Percentiles rank a stretch among this genome's conserved stretches.
These are phyloP conservation scores for Cyclotella kingstonii DNA, from an alignment of 108 stramenopile species.

Conservation along the genomic window DNA sequence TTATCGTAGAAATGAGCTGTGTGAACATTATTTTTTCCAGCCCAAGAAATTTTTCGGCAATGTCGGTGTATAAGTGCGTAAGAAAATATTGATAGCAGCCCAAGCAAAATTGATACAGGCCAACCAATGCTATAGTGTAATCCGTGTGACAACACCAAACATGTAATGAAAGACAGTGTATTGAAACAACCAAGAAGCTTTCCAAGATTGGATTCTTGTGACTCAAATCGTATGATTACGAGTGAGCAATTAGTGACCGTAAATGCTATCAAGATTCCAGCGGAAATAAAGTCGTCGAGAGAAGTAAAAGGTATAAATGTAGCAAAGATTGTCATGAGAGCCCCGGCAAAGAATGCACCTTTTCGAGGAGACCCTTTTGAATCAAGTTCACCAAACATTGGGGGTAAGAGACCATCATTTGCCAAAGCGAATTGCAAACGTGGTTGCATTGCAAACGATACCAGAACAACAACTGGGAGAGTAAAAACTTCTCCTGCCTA, in stretches of 20 bases:
- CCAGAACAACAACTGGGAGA: constrained; percentile 88
- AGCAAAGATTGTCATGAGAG: constrained; percentile 72
- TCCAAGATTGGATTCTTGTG: constrained; percentile 32
- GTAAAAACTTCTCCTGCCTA: constrained; percentile 81
- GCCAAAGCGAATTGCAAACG: constrained; percentile 85
- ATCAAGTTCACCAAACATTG: constrained; percentile 65
- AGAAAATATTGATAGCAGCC: constrained; percentile 8
- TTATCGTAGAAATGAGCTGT: constrained; percentile 6
- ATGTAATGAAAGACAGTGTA: constrained; percentile 34
- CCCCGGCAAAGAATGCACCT: constrained; percentile 74
- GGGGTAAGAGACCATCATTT: constrained; percentile 83
- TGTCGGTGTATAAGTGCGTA: constrained; percentile 17
- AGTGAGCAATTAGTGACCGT: constrained; percentile 66
- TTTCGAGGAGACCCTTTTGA: constrained; percentile 61
- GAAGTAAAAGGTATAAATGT: constrained; percentile 80
- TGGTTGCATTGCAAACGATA: constrained; percentile 88
- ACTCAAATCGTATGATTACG: constrained; percentile 53
- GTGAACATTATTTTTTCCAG: constrained; percentile 18
- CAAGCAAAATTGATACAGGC: constrained; percentile 12
- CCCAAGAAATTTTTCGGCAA: constrained; percentile 26
- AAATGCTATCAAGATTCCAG: constrained; percentile 75
- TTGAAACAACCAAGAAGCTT: constrained; percentile 45
- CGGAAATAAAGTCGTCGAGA: constrained; percentile 81
- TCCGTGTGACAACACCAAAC: constrained; percentile 35
- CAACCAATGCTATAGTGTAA: constrained; percentile 16